Evolutionary conservation across 805 yeast species (phyloP), one percentile per base, ranked within the genome.

Genomic region (Diddensiella caesifluorescens): DNA sequence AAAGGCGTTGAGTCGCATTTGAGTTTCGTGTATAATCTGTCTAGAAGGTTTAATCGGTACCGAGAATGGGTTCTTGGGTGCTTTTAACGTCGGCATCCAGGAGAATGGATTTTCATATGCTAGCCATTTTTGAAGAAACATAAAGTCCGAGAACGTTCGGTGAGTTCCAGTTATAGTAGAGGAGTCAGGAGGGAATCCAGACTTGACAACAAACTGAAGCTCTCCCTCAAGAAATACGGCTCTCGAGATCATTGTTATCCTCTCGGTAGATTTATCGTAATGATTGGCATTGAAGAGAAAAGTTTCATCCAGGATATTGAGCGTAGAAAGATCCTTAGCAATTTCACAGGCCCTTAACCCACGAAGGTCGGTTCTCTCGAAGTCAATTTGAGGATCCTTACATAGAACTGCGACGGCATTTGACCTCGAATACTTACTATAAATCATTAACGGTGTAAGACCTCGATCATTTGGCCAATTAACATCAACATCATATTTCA

Each of bases 401-500:
- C 83, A 45, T 0, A 90, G 60, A 2, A 61, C 63, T 27, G 61
- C 55, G 15, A 85, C 68, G 48, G 84, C 84, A 2, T 74, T 79
- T 0, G 73, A 32, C 36, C 94, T 67, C 50, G 79, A 79, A 58
- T 79, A 86, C 52, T 82, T 79, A 23, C 83, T 75, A 51, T 76
- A 83, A 4, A 78, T 67, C 71, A 80, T 77, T 44, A 88, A 56
- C 0, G 97, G 94, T 0, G 90, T 77, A 46, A 80, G 63, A 1
- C 70, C 73, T 46, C 73, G 73, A 9, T 56, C 52, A 56, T 86
- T 89, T 15, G 73, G 59, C 44, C 71, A 73, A 57, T 90, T 86
- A 9, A 86, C 58, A 50, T 79, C 71, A 10, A 72, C 48, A 4
- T 70, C 60, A 31, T 68, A 67, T 4, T 59, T 52, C 28, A 79